phyloP scores from a whole-genome alignment of 169 alveolate species.

The Pseudocohnilembus persalinus region DNA sequence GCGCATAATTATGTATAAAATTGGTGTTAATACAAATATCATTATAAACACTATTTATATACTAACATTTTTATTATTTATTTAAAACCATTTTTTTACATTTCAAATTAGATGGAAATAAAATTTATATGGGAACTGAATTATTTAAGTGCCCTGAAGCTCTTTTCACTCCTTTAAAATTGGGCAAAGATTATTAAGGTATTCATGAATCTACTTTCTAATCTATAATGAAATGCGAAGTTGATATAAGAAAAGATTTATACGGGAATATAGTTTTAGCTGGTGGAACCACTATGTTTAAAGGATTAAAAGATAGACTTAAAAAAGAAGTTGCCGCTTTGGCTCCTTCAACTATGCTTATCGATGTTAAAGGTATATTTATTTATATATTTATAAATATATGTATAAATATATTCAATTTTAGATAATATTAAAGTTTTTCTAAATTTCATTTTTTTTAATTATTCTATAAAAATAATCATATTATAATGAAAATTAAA shows the following conservation, averaged over 20 bases:
- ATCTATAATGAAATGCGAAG: constrained; percentile 59
- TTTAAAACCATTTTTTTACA: no score
- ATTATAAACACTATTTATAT: no score
- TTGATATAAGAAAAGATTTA: constrained; percentile 66
- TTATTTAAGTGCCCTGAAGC: constrained; percentile 67
- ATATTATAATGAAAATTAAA: no score
- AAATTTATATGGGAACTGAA: constrained; percentile 57
- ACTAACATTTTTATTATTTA: no score
- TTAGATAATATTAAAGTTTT: no score
- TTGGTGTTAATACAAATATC: no score
- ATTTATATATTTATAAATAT: no score
- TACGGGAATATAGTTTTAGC: constrained; percentile 61
- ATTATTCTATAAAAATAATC: no score
- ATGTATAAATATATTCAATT: no score
- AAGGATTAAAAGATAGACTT: constrained; percentile 68
- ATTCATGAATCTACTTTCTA: constrained; percentile 48
- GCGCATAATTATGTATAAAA: no score
- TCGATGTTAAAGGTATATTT: constrained; percentile 44
- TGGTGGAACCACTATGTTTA: constrained; percentile 71
- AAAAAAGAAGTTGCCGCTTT: constrained; percentile 68
- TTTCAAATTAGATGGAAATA: constrained; percentile 45
- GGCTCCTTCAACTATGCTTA: constrained; percentile 79
- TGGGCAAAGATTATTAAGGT: constrained; percentile 58
- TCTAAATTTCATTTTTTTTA: no score
- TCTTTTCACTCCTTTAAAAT: constrained; percentile 60